phyloP scores from a whole-genome alignment of 2,329 filamentous ascomycete species.

The Microsporum canis region DNA sequence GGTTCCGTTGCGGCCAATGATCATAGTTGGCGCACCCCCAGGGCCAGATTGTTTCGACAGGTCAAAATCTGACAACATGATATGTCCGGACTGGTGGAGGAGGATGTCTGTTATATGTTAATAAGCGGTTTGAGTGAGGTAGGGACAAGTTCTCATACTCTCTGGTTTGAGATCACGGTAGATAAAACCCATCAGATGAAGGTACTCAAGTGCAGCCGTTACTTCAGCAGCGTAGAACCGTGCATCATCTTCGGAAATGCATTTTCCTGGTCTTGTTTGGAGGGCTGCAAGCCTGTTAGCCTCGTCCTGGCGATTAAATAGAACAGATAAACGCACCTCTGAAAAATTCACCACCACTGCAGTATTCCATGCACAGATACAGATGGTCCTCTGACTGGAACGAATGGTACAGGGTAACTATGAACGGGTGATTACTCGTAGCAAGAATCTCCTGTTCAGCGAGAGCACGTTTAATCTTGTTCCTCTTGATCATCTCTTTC shows the following conservation, averaged over 20 bases:
- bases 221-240: constrained; percentile 97
- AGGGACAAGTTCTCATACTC: constrained; percentile 47
- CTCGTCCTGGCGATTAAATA: constrained; percentile 3
- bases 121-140: background rate
- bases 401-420: constrained; percentile 95
- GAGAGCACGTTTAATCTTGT: constrained; percentile 97
- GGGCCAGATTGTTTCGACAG: constrained; percentile 94
- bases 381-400: constrained; percentile 98
- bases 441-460: constrained; percentile 97
- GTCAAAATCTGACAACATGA: constrained; percentile 99
- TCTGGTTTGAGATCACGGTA: constrained; percentile 97
- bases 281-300: constrained; percentile 46
- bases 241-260: constrained; percentile 90
- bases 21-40: constrained; percentile 95
- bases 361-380: constrained; percentile 99
- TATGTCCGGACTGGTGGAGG: constrained; percentile 96
- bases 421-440: constrained; percentile 97
- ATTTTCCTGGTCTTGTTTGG: constrained; percentile 93
- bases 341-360: constrained; percentile 97
- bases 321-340: constrained; percentile 38
- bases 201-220: constrained; percentile 87
- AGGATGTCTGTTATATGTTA: constrained; percentile 64
- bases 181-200: constrained; percentile 98
- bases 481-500: constrained; percentile 99
- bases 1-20: constrained; percentile 77